These are phyloP conservation scores for Monosporascus cannonballus DNA, from an alignment of 2,329 filamentous ascomycete species.

Conservation along the genomic window DNA sequence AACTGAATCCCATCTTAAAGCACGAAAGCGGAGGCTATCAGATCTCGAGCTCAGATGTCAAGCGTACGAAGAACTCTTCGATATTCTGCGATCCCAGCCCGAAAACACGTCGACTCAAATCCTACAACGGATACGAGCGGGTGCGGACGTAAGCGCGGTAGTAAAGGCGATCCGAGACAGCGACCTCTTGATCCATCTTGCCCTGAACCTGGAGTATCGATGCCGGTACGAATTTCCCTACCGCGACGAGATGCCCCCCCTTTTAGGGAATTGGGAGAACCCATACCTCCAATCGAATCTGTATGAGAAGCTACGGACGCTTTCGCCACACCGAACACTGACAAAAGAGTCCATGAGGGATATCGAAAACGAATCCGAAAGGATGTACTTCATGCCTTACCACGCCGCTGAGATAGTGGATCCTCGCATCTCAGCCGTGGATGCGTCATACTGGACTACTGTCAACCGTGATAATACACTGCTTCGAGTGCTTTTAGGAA, in stretches of 20 bases:
- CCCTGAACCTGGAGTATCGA: slow-evolving; percentile 12
- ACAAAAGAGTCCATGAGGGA: slow-evolving; percentile 2
- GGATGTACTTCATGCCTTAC: slow-evolving; percentile 16
- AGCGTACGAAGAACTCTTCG: slow-evolving; percentile 13
- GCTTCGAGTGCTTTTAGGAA: slow-evolving; percentile 15
- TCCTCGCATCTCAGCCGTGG: slow-evolving; percentile 12
- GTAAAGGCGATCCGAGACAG: slow-evolving; percentile 14
- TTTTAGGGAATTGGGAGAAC: slow-evolving; percentile 8
- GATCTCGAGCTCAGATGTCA: slow-evolving; percentile 17
- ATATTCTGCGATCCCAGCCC: slow-evolving; percentile 13
- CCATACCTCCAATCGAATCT: slow-evolving; percentile 14
- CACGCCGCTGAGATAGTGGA: slow-evolving; percentile 20
- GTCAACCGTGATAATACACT: slow-evolving; percentile 19
- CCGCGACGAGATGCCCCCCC: slow-evolving; percentile 11
- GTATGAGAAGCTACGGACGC: slow-evolving; percentile 7
- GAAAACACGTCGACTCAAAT: slow-evolving; percentile 12
- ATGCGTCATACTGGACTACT: slow-evolving; percentile 20
- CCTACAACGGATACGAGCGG: slow-evolving; percentile 13
- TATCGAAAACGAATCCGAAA: slow-evolving; percentile 7
- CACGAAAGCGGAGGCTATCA: slow-evolving; percentile 17
- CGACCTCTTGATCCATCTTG: slow-evolving; percentile 17
- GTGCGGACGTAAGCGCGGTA: slow-evolving; percentile 12
- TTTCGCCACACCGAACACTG: background rate
- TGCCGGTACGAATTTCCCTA: slow-evolving; percentile 21
- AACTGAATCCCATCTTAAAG: slow-evolving; percentile 17